phyloP scores from a whole-genome alignment of 768 basidiomycete genomes.

The Rhizopogon roseolus region DNA sequence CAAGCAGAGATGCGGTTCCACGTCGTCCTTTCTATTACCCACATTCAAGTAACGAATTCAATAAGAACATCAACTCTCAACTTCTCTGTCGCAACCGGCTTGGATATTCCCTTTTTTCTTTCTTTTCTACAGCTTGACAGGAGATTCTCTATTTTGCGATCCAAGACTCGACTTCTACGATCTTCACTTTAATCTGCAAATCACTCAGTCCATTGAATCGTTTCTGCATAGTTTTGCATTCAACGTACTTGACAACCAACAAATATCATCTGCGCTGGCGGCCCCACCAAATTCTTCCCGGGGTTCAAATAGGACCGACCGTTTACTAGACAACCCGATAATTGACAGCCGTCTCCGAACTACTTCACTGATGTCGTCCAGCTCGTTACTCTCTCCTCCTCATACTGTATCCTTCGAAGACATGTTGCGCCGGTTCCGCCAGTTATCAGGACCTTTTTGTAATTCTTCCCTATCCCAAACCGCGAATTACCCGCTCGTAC shows the following conservation, averaged over 20 bases:
- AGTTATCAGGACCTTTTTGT: constrained; percentile 2
- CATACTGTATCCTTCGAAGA: constrained; percentile 1
- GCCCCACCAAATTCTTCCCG: neutral
- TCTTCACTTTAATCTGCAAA: constrained; percentile 24
- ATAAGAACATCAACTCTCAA: too few species aligned
- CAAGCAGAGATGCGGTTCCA: neutral
- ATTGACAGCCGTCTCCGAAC: constrained; percentile 1
- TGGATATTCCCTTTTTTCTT: constrained; percentile 4
- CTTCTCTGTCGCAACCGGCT: constrained; percentile 7
- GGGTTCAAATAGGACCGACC: constrained; percentile 24
- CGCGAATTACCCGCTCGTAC: neutral
- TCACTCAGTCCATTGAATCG: constrained; percentile 12
- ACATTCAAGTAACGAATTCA: constrained; percentile 1
- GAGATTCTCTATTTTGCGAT: constrained; percentile 14
- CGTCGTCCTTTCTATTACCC: neutral
- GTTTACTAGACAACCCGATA: neutral
- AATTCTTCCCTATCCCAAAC: neutral
- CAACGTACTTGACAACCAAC: constrained; percentile 27
- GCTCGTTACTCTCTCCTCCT: constrained; percentile 2
- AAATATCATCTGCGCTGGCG: constrained; percentile 26
- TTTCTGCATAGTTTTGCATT: constrained; percentile 11
- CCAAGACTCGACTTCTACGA: constrained; percentile 14
- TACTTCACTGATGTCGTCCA: constrained; percentile 11
- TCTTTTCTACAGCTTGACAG: constrained; percentile 1
- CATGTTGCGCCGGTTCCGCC: constrained; percentile 3